Evolutionary conservation across 129 eudicot species (phyloP).

Genomic region (Saussurea involucrata): DNA sequence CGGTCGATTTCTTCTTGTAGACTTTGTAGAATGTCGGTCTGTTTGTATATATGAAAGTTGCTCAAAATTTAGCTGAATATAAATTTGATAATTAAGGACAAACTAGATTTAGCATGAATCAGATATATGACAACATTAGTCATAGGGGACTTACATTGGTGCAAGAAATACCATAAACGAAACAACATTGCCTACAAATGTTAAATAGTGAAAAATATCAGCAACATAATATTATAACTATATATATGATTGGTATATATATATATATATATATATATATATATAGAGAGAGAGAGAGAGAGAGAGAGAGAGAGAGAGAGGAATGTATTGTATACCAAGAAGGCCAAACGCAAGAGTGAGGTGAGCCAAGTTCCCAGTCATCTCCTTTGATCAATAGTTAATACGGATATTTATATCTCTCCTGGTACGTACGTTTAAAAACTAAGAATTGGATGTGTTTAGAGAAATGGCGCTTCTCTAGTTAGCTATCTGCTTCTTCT

Average conservation of each 20-base stretch:
- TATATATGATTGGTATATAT: too few relatives aligned
- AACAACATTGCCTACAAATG: constrained; percentile 59
- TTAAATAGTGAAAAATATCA: not conserved
- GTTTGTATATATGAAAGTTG: not conserved
- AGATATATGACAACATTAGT: not conserved
- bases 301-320: not conserved
- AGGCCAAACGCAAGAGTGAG: constrained; percentile 74
- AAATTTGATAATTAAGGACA: not conserved
- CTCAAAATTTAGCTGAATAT: not conserved
- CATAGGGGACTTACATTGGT: constrained; percentile 52
- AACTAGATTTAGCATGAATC: not conserved
- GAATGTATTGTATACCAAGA: constrained; percentile 43
- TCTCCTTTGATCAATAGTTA: constrained; percentile 11
- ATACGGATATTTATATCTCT: not conserved
- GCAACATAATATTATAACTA: not conserved
- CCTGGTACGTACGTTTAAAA: not conserved
- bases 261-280: too few relatives aligned
- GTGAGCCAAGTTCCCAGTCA: constrained; percentile 37
- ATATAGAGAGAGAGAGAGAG: not conserved
- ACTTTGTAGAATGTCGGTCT: constrained; percentile 85
- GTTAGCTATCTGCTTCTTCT: constrained; percentile 3
- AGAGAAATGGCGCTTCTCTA: not conserved
- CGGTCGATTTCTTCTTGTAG: constrained; percentile 73
- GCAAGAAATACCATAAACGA: constrained; percentile 74
- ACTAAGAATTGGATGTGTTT: not conserved